Conservation (phyloP, 176 grass and related monocot genomes). For the Ensete ventricosum region DNA sequence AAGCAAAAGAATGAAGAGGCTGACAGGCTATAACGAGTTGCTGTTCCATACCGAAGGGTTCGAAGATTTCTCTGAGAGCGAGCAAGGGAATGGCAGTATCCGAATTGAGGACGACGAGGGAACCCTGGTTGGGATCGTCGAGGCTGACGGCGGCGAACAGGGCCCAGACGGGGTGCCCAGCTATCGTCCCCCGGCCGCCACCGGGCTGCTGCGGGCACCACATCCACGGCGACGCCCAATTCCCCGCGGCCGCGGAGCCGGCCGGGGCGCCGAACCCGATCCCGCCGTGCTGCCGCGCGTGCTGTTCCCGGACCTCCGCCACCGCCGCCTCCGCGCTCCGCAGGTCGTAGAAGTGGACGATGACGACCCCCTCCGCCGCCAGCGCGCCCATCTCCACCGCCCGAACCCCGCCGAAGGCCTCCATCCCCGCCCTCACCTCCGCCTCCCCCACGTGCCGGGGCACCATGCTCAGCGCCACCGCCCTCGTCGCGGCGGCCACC, state of each 20-base stretch:
- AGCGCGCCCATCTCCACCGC: conserved; percentile 44
- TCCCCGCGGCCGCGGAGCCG: conserved; percentile 13
- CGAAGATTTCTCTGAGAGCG: conserved; percentile 58
- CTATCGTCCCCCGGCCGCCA: conserved; percentile 35
- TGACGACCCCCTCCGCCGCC: conserved; percentile 46
- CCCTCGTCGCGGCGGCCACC: conserved; percentile 18
- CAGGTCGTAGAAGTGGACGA: conserved; percentile 72
- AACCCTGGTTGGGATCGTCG: conserved; percentile 53
- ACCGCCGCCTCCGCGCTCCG: conserved; percentile 65
- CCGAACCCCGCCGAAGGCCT: conserved; percentile 56
- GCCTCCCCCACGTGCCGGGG: conserved; percentile 55
- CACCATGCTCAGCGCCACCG: conserved; percentile 73
- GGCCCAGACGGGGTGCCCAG: conserved; percentile 69
- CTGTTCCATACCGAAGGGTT: conserved; percentile 51
- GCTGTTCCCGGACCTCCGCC: conserved; percentile 53
- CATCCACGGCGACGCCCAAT: conserved; percentile 29
- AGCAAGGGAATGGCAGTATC: conserved; percentile 42
- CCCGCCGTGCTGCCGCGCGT: conserved; percentile 49
- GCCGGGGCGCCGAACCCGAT: conserved; percentile 48
- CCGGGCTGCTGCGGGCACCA: conserved; percentile 23
- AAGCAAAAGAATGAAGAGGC: too few relatives aligned
- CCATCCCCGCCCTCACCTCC: conserved; percentile 49
- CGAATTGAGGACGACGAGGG: conserved; percentile 64
- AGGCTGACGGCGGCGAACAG: conserved; percentile 39
- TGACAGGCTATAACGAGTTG: not conserved